Conservation (phyloP, 1,284 basidiomycete species). For the Chiua sp. region DNA sequence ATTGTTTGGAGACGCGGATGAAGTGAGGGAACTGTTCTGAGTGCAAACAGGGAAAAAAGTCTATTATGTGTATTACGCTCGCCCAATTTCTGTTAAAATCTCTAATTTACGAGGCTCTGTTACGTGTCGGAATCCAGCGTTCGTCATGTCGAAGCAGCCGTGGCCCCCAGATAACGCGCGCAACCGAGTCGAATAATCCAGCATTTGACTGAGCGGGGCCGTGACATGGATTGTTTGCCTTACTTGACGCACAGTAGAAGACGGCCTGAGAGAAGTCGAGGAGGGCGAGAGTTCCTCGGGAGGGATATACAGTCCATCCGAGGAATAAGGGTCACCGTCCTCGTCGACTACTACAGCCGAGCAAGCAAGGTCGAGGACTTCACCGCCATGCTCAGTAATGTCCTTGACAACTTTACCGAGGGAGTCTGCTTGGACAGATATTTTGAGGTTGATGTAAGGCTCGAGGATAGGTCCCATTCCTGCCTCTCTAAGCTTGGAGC, state of each 20-base stretch:
- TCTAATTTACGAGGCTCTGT: constrained; percentile 62
- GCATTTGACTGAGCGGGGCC: constrained; percentile 79
- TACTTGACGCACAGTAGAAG: constrained; percentile 41
- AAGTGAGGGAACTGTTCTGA: constrained; percentile 60
- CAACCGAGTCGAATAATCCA: constrained; percentile 80
- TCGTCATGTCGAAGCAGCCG: constrained; percentile 80
- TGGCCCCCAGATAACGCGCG: constrained; percentile 84
- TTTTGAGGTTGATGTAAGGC: constrained; percentile 70
- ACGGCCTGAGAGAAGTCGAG: constrained; percentile 44
- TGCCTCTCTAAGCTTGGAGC: constrained; percentile 59
- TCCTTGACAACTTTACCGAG: constrained; percentile 80
- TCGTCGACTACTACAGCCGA: constrained; percentile 47
- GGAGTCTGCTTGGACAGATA: constrained; percentile 66
- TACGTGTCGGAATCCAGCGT: constrained; percentile 76
- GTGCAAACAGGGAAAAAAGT: constrained; percentile 6
- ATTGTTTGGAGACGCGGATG: constrained; percentile 82
- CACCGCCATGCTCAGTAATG: constrained; percentile 75
- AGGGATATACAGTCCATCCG: constrained; percentile 74
- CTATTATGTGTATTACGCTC: constrained; percentile 48
- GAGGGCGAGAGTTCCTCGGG: constrained; percentile 75
- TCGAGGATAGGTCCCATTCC: constrained; percentile 77
- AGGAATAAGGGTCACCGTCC: constrained; percentile 53
- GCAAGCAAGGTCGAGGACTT: constrained; percentile 66
- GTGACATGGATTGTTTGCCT: constrained; percentile 70
- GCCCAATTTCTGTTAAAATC: constrained; percentile 77